These are phyloP conservation scores for Penicillium nordicum DNA, from an alignment of 2,329 filamentous ascomycete species.

Conservation along the genomic window DNA sequence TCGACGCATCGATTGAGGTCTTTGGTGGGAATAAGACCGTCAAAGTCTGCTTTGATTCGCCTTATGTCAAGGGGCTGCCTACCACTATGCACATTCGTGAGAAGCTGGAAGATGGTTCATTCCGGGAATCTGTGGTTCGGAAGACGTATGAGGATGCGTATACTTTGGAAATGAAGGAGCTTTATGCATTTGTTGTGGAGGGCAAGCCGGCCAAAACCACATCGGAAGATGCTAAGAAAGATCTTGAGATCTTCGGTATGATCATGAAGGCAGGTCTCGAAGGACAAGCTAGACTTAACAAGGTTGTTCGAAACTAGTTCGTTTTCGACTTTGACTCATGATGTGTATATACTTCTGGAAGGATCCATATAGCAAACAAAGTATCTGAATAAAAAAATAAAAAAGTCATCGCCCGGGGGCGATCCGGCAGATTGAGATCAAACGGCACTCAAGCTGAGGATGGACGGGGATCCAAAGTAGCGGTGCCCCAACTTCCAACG, in stretches of 20 bases:
- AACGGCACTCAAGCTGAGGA: neutral
- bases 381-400: neutral
- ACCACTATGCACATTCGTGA: conserved; percentile 51
- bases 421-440: neutral
- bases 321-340: neutral
- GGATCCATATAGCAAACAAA: too few species aligned
- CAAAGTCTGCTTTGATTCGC: conserved; percentile 53
- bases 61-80: conserved; percentile 58
- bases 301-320: neutral
- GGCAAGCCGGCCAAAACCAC: conserved; percentile 43
- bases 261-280: conserved; percentile 39
- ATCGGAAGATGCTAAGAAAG: conserved; percentile 41
- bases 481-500: neutral
- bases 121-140: conserved; percentile 40
- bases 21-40: conserved; percentile 54
- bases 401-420: neutral
- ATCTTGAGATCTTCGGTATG: conserved; percentile 42
- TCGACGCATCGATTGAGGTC: conserved; percentile 38
- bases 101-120: conserved; percentile 34
- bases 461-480: neutral
- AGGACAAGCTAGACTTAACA: conserved; percentile 2
- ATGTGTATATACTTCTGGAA: neutral
- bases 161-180: conserved; percentile 42
- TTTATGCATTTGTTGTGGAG: conserved; percentile 39
- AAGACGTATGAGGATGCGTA: conserved; percentile 50